These are phyloP conservation scores for Tulasnella calospora DNA, from an alignment of 768 basidiomycete species.

Conservation along the genomic window DNA sequence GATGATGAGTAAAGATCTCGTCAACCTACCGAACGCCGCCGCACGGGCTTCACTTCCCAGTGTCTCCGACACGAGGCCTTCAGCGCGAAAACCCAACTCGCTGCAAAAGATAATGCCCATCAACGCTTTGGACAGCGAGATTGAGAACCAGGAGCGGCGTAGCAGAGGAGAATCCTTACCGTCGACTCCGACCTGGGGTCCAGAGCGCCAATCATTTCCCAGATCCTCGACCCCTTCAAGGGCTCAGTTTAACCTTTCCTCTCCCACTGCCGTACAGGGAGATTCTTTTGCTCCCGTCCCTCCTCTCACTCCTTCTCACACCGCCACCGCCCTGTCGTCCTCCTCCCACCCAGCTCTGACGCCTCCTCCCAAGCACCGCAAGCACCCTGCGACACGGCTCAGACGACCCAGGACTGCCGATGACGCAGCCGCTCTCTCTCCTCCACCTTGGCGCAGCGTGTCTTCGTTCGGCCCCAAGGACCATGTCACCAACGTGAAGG, in stretches of 20 bases:
- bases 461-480: neutral
- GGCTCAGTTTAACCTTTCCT: neutral
- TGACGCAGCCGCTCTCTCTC: neutral
- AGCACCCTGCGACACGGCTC: neutral
- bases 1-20: neutral
- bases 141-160: neutral
- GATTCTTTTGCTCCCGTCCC: neutral
- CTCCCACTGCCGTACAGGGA: neutral
- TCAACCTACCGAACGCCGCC: neutral
- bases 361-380: neutral
- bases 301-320: neutral
- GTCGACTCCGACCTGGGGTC: neutral
- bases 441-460: neutral
- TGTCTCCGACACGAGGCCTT: too few relatives aligned
- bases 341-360: neutral
- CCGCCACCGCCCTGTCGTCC: neutral
- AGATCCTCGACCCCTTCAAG: neutral
- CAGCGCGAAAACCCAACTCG: neutral
- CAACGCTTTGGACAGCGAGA: neutral
- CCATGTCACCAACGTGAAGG: neutral
- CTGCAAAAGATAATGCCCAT: neutral
- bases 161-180: neutral
- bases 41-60: too few relatives aligned
- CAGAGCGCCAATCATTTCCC: neutral
- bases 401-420: neutral